Percentiles rank a stretch among this genome's conserved stretches.
Evolutionary conservation across 2,329 filamentous ascomycete genomes (phyloP).

Genomic region (Curvularia sp.): DNA sequence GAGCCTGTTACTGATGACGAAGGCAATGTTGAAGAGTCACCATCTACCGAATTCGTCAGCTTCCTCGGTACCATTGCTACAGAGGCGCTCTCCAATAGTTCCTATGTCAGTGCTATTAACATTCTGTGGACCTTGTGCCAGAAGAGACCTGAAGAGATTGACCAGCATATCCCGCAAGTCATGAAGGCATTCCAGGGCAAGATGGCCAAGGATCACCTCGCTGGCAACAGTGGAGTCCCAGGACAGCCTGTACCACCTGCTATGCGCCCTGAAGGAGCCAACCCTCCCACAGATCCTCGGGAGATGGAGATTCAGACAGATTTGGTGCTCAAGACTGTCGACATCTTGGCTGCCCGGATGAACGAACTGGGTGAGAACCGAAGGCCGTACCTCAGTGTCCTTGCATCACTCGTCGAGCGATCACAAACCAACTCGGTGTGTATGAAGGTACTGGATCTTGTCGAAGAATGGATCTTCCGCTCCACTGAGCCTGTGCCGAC

Average conservation of each 20-base stretch:
- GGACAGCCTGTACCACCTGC: slow-evolving; percentile 42
- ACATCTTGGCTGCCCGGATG: slow-evolving; percentile 90
- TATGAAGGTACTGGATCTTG: slow-evolving; percentile 90
- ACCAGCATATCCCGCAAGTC: slow-evolving; percentile 83
- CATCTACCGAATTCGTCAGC: slow-evolving; percentile 84
- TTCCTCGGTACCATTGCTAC: slow-evolving; percentile 86
- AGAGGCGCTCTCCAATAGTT: slow-evolving; percentile 80
- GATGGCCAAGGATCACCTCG: slow-evolving; percentile 89
- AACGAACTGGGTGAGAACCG: slow-evolving; percentile 89
- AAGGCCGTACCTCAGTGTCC: slow-evolving; percentile 90
- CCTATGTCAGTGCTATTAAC: slow-evolving; percentile 89
- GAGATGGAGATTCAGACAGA: slow-evolving; percentile 89
- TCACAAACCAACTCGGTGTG: slow-evolving; percentile 87
- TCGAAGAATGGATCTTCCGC: slow-evolving; percentile 95
- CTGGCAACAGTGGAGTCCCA: slow-evolving; percentile 62
- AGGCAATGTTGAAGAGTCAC: slow-evolving; percentile 75
- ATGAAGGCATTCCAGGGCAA: slow-evolving; percentile 95
- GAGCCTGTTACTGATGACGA: slow-evolving; percentile 84
- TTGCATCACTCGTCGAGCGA: slow-evolving; percentile 94
- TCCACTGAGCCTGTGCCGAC: slow-evolving; percentile 96
- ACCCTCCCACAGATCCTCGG: slow-evolving; percentile 71
- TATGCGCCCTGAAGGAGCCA: slow-evolving; percentile 62
- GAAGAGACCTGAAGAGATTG: slow-evolving; percentile 84
- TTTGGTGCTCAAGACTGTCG: slow-evolving; percentile 93
- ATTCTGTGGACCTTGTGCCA: slow-evolving; percentile 90